Percentiles rank a stretch among this genome's conserved stretches.
Evolutionary conservation across 306 rosid genomes (phyloP).

Genomic region (Quercus berberidifolia): DNA sequence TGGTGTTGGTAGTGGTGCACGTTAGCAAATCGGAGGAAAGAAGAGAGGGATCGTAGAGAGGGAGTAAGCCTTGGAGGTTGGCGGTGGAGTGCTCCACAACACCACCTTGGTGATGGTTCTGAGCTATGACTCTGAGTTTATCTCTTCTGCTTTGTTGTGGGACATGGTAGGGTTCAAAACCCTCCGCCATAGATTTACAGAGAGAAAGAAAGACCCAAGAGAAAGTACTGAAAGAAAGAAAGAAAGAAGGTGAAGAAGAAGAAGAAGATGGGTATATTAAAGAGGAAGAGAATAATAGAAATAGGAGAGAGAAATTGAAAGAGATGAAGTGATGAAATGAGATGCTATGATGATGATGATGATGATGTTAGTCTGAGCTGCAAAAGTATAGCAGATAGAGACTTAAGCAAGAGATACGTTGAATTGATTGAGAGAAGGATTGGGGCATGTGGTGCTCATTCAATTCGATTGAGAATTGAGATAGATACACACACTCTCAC

Average conservation of each 20-base stretch:
- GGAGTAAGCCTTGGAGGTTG: conserved; percentile 21
- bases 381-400: conserved; percentile 22
- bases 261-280: not conserved
- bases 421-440: conserved; percentile 18
- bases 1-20: not conserved
- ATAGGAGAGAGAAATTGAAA: not conserved
- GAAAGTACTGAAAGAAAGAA: not conserved
- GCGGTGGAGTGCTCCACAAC: conserved; percentile 24
- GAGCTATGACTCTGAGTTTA: conserved; percentile 51
- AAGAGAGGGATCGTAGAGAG: conserved; percentile 48
- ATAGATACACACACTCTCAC: conserved; percentile 1
- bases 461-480: too few species aligned
- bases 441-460: conserved; percentile 8
- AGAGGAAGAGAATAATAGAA: not conserved
- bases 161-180: conserved; percentile 66
- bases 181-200: conserved; percentile 55
- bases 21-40: conserved; percentile 45
- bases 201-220: too few species aligned
- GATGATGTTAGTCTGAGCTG: conserved; percentile 26
- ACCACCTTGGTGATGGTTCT: conserved; percentile 7
- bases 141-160: conserved; percentile 87
- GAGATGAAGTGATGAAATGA: conserved; percentile 27
- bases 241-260: not conserved
- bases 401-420: conserved; percentile 18
- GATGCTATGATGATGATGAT: conserved; percentile 34